These are phyloP conservation scores for Ophiostoma tasmaniense DNA, from an alignment of 2,329 filamentous ascomycete genomes.

Conservation along the genomic window DNA sequence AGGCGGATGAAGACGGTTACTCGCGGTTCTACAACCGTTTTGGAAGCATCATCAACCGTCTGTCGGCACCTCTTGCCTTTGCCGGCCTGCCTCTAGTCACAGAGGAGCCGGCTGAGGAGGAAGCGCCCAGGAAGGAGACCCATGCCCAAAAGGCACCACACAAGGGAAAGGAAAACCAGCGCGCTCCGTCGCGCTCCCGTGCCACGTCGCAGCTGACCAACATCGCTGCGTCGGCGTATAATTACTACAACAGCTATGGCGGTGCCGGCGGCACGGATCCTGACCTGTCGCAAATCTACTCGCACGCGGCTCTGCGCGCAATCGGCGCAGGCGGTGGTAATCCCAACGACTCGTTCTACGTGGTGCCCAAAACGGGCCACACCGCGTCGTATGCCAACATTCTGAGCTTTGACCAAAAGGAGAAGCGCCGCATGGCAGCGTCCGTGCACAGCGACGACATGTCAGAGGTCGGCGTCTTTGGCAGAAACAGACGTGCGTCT, in stretches of 20 bases:
- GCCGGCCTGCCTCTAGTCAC: conserved; percentile 68
- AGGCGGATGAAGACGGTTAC: conserved; percentile 64
- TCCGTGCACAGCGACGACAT: conserved; percentile 28
- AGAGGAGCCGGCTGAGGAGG: conserved; percentile 21
- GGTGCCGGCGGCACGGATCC: conserved; percentile 42
- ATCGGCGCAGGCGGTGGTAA: conserved; percentile 47
- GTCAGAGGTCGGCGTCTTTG: conserved; percentile 8
- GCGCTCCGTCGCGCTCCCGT: neutral
- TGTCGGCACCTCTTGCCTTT: conserved; percentile 87
- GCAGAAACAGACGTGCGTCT: conserved; percentile 8
- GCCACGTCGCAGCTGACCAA: conserved; percentile 22
- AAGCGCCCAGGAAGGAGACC: neutral
- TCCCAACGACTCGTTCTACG: conserved; percentile 72
- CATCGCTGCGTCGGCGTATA: conserved; percentile 15
- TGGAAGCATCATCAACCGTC: conserved; percentile 75
- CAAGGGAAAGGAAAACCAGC: neutral
- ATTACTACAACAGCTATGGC: conserved; percentile 1
- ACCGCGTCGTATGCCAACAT: conserved; percentile 93
- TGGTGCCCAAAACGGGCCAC: conserved; percentile 84
- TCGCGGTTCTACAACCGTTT: conserved; percentile 88
- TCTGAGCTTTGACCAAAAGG: conserved; percentile 59
- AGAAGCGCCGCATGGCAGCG: conserved; percentile 42
- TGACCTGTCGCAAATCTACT: conserved; percentile 77
- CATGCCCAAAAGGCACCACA: neutral
- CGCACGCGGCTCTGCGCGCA: conserved; percentile 72